These are phyloP conservation scores for Trametes maxima DNA, from an alignment of 768 basidiomycete genomes.

Conservation along the genomic window DNA sequence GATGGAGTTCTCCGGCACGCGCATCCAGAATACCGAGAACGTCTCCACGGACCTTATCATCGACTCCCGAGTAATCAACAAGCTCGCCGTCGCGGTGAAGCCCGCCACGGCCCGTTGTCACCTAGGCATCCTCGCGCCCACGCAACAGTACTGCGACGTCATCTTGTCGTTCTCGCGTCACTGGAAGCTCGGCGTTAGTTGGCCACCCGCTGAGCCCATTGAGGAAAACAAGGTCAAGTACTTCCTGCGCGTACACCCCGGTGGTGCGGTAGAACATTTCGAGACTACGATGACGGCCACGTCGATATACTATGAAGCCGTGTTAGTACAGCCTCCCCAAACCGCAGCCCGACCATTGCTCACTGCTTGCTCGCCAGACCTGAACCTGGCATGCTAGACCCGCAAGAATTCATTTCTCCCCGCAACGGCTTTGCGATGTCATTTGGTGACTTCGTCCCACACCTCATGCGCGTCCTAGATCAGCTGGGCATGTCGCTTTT, in stretches of 20 bases:
- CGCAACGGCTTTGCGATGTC: slow-evolving; percentile 88
- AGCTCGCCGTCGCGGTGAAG: slow-evolving; percentile 73
- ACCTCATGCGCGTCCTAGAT: slow-evolving; percentile 80
- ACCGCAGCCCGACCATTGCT: background rate
- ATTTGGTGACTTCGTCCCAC: slow-evolving; percentile 76
- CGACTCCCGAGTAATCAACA: slow-evolving; percentile 76
- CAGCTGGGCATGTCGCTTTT: slow-evolving; percentile 83
- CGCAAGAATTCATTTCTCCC: slow-evolving; percentile 75
- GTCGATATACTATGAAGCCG: slow-evolving; percentile 82
- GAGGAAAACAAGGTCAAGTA: slow-evolving; percentile 72
- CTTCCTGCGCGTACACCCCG: slow-evolving; percentile 81
- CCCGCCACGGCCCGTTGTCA: slow-evolving; percentile 77
- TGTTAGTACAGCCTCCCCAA: slow-evolving; percentile 49
- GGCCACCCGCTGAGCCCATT: slow-evolving; percentile 75
- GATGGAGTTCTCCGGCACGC: slow-evolving; percentile 83
- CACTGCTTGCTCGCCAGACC: slow-evolving; percentile 51
- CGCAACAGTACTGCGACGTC: slow-evolving; percentile 80
- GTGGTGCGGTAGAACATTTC: slow-evolving; percentile 86
- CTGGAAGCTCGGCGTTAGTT: slow-evolving; percentile 76
- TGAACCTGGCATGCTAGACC: slow-evolving; percentile 75
- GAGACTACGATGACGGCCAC: slow-evolving; percentile 80
- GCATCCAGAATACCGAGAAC: slow-evolving; percentile 62
- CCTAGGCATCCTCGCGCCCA: slow-evolving; percentile 71
- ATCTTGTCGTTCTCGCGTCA: slow-evolving; percentile 67
- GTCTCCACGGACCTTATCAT: slow-evolving; percentile 70